Percentiles rank a stretch among this genome's conserved stretches.
phyloP scores from a whole-genome alignment of 805 yeast genomes.

The Nakazawaea molendinolei region DNA sequence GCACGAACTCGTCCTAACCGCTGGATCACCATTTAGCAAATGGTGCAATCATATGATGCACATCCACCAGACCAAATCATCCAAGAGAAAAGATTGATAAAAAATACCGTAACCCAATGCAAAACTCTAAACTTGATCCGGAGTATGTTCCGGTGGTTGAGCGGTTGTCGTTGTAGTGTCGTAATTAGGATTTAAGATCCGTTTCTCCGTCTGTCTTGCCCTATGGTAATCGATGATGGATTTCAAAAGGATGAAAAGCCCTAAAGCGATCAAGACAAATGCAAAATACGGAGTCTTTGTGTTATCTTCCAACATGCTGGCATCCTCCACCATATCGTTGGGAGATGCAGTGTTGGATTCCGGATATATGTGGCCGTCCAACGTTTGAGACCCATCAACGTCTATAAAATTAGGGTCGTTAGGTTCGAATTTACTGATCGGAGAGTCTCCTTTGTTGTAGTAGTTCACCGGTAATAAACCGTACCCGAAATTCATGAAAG shows the following conservation, averaged over 20 bases:
- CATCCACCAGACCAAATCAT: neutral
- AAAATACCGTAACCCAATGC: neutral
- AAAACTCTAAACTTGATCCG: conserved; percentile 2
- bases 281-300: conserved; percentile 48
- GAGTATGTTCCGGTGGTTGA: neutral
- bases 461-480: conserved; percentile 41
- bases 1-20: no score
- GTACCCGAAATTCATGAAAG: conserved; percentile 68
- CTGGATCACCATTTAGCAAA: no score
- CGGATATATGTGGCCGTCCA: conserved; percentile 22
- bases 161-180: neutral
- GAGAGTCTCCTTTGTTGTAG: conserved; percentile 19
- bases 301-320: conserved; percentile 18
- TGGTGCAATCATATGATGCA: no score
- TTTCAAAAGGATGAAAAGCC: conserved; percentile 56
- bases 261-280: conserved; percentile 57
- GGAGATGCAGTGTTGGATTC: conserved; percentile 19
- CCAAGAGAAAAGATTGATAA: neutral
- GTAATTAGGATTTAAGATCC: conserved; percentile 38
- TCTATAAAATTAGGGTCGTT: conserved; percentile 53
- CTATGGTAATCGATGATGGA: conserved; percentile 66
- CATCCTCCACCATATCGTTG: conserved; percentile 10
- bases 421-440: conserved; percentile 40
- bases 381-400: conserved; percentile 21
- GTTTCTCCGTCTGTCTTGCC: conserved; percentile 71